phyloP scores from a whole-genome alignment of 129 eudicot genomes.

The Tanacetum coccineum region DNA sequence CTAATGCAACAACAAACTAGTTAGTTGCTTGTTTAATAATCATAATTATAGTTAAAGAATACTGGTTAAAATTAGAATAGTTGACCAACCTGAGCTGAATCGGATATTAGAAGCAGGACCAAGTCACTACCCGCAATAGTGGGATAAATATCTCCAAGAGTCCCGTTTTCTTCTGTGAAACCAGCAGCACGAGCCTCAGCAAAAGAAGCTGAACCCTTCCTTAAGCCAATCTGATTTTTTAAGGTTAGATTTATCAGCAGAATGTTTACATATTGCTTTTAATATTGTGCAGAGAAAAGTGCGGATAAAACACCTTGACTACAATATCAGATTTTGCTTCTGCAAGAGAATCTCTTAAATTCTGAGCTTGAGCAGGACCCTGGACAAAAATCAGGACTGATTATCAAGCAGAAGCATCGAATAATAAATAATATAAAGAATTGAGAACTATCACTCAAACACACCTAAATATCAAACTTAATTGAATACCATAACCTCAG shows the following conservation, averaged over 20 bases:
- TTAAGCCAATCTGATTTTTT: slow-evolving; percentile 65
- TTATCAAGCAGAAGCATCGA: neutral
- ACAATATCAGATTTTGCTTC: slow-evolving; percentile 86
- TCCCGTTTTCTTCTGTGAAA: slow-evolving; percentile 84
- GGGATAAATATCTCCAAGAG: slow-evolving; percentile 84
- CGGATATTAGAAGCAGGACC: slow-evolving; percentile 91
- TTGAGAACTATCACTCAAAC: too few relatives aligned
- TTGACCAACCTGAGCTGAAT: slow-evolving; percentile 81
- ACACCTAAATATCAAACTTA: too few relatives aligned
- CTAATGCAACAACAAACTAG: neutral
- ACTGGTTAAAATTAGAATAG: neutral
- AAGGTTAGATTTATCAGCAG: neutral
- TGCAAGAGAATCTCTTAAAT: slow-evolving; percentile 76
- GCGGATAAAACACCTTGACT: slow-evolving; percentile 56
- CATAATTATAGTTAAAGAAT: neutral
- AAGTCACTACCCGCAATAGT: slow-evolving; percentile 84
- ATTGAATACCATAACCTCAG: too few relatives aligned
- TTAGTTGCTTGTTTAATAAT: neutral
- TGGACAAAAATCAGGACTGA: slow-evolving; percentile 6
- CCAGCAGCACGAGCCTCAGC: slow-evolving; percentile 96
- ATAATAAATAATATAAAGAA: neutral
- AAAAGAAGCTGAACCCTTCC: slow-evolving; percentile 94
- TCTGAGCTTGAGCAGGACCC: slow-evolving; percentile 99
- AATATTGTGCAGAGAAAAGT: neutral
- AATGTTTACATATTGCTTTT: neutral